phyloP scores from a whole-genome alignment of 2,329 filamentous ascomycete genomes.

The Clarireedia hainanense region DNA sequence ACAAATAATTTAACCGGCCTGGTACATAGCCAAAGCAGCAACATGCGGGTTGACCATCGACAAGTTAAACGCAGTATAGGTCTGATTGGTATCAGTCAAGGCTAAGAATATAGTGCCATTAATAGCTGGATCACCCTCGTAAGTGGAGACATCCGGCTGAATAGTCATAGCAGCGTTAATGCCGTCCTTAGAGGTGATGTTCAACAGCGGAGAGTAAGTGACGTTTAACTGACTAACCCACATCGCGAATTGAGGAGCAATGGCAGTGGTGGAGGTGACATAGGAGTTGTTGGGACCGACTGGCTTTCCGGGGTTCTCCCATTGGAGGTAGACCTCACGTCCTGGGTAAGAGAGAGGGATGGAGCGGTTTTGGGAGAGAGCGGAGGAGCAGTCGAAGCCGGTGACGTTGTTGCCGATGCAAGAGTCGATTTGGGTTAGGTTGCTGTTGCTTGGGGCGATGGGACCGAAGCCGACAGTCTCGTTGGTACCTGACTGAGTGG shows the following conservation, averaged over 20 bases:
- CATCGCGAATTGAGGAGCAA: conserved; percentile 55
- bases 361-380: conserved; percentile 60
- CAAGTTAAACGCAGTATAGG: conserved; percentile 70
- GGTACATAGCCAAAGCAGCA: conserved; percentile 65
- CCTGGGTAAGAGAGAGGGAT: conserved; percentile 68
- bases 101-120: conserved; percentile 78
- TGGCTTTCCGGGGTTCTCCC: conserved; percentile 60
- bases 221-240: conserved; percentile 75
- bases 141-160: conserved; percentile 65
- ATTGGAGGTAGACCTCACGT: conserved; percentile 60
- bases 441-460: conserved; percentile 24
- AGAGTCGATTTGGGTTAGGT: conserved; percentile 36
- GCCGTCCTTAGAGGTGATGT: conserved; percentile 36
- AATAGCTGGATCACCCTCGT: conserved; percentile 46
- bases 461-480: conserved; percentile 54
- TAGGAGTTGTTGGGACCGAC: conserved; percentile 82
- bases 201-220: conserved; percentile 57
- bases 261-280: conserved; percentile 54
- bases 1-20: conserved; percentile 53
- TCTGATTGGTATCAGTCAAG: conserved; percentile 60
- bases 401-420: conserved; percentile 50
- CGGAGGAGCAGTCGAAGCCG: conserved; percentile 51
- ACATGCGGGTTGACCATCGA: conserved; percentile 69
- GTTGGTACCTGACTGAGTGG: conserved; percentile 50
- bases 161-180: conserved; percentile 42